A percentile compares a stretch with the other conserved stretches of the same genome.
These are phyloP conservation scores for Geranium rotundifolium DNA, from an alignment of 345 rosid genomes.

Conservation along the genomic window DNA sequence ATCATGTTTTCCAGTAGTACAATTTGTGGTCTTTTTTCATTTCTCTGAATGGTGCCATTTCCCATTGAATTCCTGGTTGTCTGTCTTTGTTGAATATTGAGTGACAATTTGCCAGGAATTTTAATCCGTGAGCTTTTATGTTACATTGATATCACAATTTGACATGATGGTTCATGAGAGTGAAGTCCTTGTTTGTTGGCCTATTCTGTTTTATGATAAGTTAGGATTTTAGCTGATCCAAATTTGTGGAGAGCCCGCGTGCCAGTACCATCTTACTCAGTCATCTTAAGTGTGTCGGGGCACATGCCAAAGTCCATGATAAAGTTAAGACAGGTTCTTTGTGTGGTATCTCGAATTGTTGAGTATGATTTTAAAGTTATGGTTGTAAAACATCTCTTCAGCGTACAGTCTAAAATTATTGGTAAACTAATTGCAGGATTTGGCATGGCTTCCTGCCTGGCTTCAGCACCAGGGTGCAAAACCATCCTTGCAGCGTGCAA, in stretches of 20 bases:
- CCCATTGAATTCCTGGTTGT: neutral
- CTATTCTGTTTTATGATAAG: neutral
- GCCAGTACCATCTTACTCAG: too few relatives aligned
- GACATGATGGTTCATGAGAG: neutral
- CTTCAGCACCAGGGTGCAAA: slow-evolving; percentile 25
- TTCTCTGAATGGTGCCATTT: neutral
- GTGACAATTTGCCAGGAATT: neutral
- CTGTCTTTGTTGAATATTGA: neutral
- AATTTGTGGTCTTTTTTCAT: neutral
- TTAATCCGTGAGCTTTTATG: neutral
- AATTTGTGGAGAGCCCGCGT: too few relatives aligned
- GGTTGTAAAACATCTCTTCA: neutral
- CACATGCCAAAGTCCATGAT: neutral
- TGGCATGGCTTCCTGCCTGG: slow-evolving; percentile 39
- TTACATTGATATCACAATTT: too few relatives aligned
- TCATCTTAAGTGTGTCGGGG: too few relatives aligned
- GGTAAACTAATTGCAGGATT: slow-evolving; percentile 19
- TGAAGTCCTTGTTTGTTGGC: neutral
- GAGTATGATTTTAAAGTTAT: neutral
- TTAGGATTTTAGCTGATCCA: neutral
- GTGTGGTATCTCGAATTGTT: neutral
- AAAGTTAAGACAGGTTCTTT: neutral
- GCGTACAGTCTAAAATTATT: neutral
- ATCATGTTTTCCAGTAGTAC: neutral
- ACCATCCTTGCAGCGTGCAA: neutral